Percentiles rank a stretch among this genome's conserved stretches.
These are phyloP conservation scores for Leccinum rimulosum DNA, from an alignment of 768 basidiomycete genomes.

Conservation along the genomic window DNA sequence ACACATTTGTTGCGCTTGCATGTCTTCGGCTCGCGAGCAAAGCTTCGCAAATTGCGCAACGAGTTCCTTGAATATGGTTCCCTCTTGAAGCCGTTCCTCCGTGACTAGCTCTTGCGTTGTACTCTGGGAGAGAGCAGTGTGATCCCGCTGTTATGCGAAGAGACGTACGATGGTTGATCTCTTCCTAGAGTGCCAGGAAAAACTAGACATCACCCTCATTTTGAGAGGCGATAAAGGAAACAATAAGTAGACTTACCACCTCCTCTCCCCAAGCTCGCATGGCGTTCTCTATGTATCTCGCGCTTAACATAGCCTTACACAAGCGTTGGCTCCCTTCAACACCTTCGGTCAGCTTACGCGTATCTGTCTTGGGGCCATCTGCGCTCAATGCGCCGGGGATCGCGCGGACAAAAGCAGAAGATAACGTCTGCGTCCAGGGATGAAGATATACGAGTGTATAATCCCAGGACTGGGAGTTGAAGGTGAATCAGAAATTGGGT, in stretches of 20 bases:
- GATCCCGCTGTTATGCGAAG: conserved; percentile 54
- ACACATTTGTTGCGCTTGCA: conserved; percentile 80
- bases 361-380: conserved; percentile 42
- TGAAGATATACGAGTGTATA: conserved; percentile 75
- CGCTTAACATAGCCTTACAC: conserved; percentile 83
- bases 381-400: conserved; percentile 89
- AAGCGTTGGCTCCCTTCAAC: conserved; percentile 80
- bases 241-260: conserved; percentile 49
- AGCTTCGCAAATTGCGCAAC: conserved; percentile 61
- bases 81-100: conserved; percentile 41
- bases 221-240: background rate
- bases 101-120: conserved; percentile 16
- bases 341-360: conserved; percentile 72
- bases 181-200: conserved; percentile 87
- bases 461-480: conserved; percentile 80
- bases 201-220: conserved; percentile 52
- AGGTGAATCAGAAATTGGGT: conserved; percentile 80
- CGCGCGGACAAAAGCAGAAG: conserved; percentile 81
- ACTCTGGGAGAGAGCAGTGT: conserved; percentile 50
- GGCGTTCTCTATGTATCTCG: conserved; percentile 64
- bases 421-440: conserved; percentile 91
- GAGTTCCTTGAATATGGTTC: conserved; percentile 79
- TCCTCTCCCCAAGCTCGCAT: conserved; percentile 91
- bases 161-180: conserved; percentile 60
- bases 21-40: conserved; percentile 74